phyloP scores from a whole-genome alignment of 2,329 filamentous ascomycete species.

The Penicillium brasilianum region DNA sequence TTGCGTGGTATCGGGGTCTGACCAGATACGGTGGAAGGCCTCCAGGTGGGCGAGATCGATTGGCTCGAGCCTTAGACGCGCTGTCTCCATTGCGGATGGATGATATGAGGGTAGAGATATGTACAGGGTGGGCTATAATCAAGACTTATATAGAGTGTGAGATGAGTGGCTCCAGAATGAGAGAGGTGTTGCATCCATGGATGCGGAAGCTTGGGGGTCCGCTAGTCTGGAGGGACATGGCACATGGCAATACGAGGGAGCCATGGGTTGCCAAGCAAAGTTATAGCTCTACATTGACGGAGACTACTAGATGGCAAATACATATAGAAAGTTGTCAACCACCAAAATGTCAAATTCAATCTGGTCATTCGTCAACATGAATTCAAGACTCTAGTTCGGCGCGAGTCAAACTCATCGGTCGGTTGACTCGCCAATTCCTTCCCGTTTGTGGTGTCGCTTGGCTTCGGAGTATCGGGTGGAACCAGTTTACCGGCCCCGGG shows the following conservation, averaged over 20 bases:
- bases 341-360: background rate
- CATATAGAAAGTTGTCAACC: background rate
- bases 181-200: background rate
- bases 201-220: background rate
- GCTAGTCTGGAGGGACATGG: background rate
- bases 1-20: constrained; percentile 4
- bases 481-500: background rate
- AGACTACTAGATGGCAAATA: background rate
- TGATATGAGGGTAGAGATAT: background rate
- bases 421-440: background rate
- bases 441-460: background rate
- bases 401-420: background rate
- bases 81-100: constrained; percentile 2
- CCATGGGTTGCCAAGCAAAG: background rate
- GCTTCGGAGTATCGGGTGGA: background rate
- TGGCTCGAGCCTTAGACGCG: constrained; percentile 6
- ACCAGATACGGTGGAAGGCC: constrained; percentile 9
- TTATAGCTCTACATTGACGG: background rate
- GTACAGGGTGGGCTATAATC: background rate
- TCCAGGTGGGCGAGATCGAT: constrained; percentile 11
- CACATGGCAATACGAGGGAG: background rate
- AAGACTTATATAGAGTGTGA: background rate
- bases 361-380: background rate
- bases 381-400: background rate
- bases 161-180: background rate